These are phyloP conservation scores for Oryza coarctata DNA, from an alignment of 176 grass and related monocot genomes.

Conservation along the genomic window DNA sequence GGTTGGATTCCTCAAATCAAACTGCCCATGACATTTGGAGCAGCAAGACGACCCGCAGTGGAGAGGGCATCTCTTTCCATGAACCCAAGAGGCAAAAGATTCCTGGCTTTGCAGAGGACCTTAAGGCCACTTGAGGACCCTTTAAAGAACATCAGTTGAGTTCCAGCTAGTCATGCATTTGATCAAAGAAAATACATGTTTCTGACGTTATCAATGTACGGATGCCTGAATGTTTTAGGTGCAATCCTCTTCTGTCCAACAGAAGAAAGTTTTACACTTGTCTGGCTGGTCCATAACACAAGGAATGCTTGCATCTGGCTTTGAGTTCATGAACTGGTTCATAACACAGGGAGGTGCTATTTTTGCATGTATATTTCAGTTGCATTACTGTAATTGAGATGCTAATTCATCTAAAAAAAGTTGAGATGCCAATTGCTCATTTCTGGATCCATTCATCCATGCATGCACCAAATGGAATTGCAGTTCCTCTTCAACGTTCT, in stretches of 20 bases:
- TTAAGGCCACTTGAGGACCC: not conserved
- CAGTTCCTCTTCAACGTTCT: not conserved
- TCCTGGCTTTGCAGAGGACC: slow-evolving; percentile 3
- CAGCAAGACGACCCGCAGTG: not conserved
- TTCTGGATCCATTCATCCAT: not conserved
- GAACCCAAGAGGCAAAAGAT: slow-evolving; percentile 23
- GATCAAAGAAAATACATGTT: not conserved
- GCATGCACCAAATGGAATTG: not conserved
- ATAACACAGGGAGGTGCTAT: not conserved
- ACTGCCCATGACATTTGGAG: not conserved
- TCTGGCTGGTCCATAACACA: not conserved
- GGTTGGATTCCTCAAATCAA: not conserved
- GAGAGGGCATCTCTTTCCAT: not conserved
- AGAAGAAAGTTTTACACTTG: not conserved
- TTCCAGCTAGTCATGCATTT: slow-evolving; percentile 20
- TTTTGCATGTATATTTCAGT: not conserved
- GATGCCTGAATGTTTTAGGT: not conserved
- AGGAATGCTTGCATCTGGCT: not conserved
- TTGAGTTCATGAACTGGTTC: not conserved
- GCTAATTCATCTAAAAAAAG: not conserved
- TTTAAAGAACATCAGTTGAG: not conserved
- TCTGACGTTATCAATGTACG: not conserved
- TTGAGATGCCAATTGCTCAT: not conserved
- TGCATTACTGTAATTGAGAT: not conserved
- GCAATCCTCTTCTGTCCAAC: not conserved